phyloP scores from a whole-genome alignment of 257 asterid genomes.

The Solanum bulbocastanum region DNA sequence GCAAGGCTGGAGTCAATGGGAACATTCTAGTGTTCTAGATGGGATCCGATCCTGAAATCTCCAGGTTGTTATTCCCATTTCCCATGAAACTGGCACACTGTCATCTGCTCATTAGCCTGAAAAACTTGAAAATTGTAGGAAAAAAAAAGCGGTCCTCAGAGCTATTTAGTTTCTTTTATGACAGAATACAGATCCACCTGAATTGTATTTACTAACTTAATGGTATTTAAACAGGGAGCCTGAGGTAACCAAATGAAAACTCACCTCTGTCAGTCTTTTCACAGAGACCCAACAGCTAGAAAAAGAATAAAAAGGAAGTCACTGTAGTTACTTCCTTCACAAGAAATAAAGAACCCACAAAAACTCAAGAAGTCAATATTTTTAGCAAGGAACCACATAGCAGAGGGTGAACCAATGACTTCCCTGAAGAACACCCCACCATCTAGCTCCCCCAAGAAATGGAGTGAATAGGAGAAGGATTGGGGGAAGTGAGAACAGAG shows the following conservation, averaged over 20 bases:
- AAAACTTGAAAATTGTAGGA: neutral
- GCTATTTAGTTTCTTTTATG: neutral
- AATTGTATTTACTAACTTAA: neutral
- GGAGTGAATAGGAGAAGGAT: neutral
- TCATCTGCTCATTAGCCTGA: neutral
- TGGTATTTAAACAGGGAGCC: neutral
- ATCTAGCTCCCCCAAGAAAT: neutral
- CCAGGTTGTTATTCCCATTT: neutral
- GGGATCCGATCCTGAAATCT: neutral
- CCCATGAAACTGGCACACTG: neutral
- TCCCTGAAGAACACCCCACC: neutral
- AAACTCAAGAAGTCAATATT: neutral
- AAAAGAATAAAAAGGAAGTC: neutral
- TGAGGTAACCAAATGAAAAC: neutral
- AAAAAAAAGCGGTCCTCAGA: neutral
- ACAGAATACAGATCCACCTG: neutral
- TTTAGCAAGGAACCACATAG: neutral
- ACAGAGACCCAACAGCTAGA: neutral
- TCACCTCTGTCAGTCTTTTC: neutral
- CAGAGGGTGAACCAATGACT: neutral
- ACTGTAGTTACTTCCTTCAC: neutral
- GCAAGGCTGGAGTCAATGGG: neutral
- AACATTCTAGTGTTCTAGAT: neutral
- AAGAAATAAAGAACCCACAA: neutral
- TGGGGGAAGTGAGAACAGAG: neutral